Evolutionary conservation across 257 asterid species (phyloP), one percentile per base, ranked within the genome.

Genomic region (Agastache rugosa): DNA sequence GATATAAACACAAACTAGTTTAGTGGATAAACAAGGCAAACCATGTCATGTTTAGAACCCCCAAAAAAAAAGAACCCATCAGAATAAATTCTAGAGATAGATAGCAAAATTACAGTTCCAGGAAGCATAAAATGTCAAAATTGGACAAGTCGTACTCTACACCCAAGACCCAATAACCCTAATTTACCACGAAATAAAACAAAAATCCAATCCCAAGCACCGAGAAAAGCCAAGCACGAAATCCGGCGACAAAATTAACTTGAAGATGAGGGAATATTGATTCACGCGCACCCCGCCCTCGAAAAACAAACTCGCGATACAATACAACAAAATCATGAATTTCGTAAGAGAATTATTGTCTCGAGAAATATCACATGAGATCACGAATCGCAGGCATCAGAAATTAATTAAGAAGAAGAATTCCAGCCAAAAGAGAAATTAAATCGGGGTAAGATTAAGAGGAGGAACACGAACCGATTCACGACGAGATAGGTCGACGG

Each of bases 401-500:
- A 37, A 64, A 63, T 16, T 2, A 64, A 63, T 16, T 2, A 15
- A 39, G 39, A 60, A 75, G 11, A 9, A 35, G 17, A 37, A 19
- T 35, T 60, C 22, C 41, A 64, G 25, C 15, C 2, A 3, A 42
- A 67, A 41, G 12, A 61, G 8, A 39, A 22, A 65, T 0, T 3
- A 22, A 67, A 69, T 48, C 12, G 63, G 48, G 67, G 29, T 11
- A 66, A 45, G 58, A 61, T 59, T 12, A 16, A 60, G 56, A 15
- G 53, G 3, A 1, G 27, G 41, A 12, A 59, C 1, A 73, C 83
- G 10, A 19, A 85, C 89, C 77, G 89, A 85, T 54, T 85, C 86
- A 20, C 81, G 76, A 37, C 86, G 86, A 59, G 89, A 82, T 63
- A 79, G 72, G 50, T 85, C 81, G 72, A 84, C 25, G 44, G 82